Conservation (phyloP, 139 green algal species). For the Chlamydomonas schloesseri region DNA sequence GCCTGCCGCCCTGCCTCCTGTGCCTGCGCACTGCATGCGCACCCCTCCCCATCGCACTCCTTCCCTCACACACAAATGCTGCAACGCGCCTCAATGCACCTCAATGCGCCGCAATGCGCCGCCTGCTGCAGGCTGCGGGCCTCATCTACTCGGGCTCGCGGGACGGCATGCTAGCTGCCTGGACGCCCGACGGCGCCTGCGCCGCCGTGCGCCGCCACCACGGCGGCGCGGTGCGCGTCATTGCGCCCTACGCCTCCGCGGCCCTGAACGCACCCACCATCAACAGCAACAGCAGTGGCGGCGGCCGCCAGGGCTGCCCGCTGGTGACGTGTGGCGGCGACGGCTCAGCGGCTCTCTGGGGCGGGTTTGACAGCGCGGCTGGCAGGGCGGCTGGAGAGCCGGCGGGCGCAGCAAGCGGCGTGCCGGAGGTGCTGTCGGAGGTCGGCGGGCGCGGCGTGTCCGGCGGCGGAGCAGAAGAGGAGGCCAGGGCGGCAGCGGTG, state of each 20-base stretch:
- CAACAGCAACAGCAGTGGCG: not conserved
- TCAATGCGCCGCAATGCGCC: too few species aligned
- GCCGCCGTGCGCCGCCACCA: not conserved
- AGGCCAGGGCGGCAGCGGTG: not conserved
- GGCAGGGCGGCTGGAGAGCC: too few species aligned
- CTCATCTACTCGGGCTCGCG: conserved; percentile 2
- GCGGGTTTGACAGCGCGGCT: not conserved
- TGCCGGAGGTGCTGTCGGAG: too few species aligned
- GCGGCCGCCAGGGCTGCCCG: too few species aligned
- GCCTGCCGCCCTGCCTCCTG: too few species aligned
- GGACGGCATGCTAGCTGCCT: conserved; percentile 20
- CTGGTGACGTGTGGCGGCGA: not conserved
- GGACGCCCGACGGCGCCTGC: conserved; percentile 6
- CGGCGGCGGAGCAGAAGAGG: not conserved
- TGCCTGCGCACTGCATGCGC: too few species aligned
- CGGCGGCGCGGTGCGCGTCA: not conserved
- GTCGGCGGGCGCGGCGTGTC: too few species aligned
- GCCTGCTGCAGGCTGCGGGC: not conserved
- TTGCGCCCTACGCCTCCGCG: not conserved
- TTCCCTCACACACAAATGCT: too few species aligned
- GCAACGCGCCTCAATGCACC: too few species aligned
- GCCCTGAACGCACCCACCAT: not conserved
- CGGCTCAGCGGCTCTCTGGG: conserved; percentile 22
- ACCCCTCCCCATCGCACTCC: too few species aligned
- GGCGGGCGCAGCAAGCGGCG: too few species aligned